These are phyloP conservation scores for Candida mesenterica DNA, from an alignment of 1,139 yeast species.

Conservation along the genomic window DNA sequence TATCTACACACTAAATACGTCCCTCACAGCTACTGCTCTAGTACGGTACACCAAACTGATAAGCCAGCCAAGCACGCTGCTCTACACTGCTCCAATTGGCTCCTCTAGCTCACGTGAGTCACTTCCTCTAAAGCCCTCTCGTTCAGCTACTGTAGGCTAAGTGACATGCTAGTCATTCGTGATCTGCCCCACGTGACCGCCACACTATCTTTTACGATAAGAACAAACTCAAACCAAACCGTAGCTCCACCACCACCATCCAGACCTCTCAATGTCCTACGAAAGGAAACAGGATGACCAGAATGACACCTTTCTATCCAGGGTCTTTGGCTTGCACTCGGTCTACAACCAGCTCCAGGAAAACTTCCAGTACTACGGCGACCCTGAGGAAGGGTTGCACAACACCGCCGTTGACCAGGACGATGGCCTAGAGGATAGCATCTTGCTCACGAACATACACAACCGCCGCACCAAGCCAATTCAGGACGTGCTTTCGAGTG, in stretches of 20 bases:
- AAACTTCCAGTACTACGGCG: constrained; percentile 36
- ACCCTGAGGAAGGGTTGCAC: constrained; percentile 25
- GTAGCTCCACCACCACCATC: constrained; percentile 3
- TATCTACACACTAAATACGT: too few relatives aligned
- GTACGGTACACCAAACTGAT: too few relatives aligned
- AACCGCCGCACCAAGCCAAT: background rate
- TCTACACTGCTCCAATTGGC: too few relatives aligned
- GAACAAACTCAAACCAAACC: constrained; percentile 1
- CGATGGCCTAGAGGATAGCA: constrained; percentile 10
- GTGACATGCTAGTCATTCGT: too few relatives aligned
- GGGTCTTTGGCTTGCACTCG: constrained; percentile 57
- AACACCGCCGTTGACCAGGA: background rate
- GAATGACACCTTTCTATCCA: constrained; percentile 51
- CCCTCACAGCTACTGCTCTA: too few relatives aligned
- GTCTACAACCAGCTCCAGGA: constrained; percentile 43
- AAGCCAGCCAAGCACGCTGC: too few relatives aligned
- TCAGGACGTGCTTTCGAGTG: too few relatives aligned
- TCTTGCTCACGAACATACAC: constrained; percentile 6
- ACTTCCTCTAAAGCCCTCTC: too few relatives aligned
- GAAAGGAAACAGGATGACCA: background rate
- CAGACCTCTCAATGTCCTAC: constrained; percentile 15
- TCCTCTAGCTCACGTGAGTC: too few relatives aligned
- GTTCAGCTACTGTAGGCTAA: background rate
- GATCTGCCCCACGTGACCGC: too few relatives aligned
- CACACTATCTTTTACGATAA: background rate